A percentile compares a stretch with the other conserved stretches of the same genome.
Conservation (phyloP, 495 filamentous ascomycete species). For the Talaromyces proteolyticus region DNA sequence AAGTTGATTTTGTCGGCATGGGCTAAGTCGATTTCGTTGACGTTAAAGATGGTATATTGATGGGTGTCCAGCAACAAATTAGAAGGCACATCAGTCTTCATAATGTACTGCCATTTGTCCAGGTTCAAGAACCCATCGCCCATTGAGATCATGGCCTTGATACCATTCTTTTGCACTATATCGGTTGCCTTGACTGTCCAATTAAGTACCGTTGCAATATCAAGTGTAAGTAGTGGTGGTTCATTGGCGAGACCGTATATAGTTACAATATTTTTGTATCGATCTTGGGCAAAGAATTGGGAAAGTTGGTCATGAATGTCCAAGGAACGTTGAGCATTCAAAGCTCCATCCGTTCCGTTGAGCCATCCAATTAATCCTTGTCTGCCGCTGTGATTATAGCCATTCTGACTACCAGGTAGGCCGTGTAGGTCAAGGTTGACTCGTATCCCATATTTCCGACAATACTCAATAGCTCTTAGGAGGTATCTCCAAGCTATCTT, state of each 20-base stretch:
- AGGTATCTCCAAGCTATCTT: slow-evolving; percentile 92
- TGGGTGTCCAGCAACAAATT: slow-evolving; percentile 81
- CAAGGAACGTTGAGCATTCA: slow-evolving; percentile 70
- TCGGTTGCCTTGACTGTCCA: slow-evolving; percentile 64
- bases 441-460: slow-evolving; percentile 85
- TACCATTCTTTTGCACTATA: slow-evolving; percentile 63
- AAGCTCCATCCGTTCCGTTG: slow-evolving; percentile 57
- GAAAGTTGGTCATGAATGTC: slow-evolving; percentile 76
- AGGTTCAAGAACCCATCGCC: slow-evolving; percentile 84
- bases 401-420: slow-evolving; percentile 79
- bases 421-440: slow-evolving; percentile 94
- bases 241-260: slow-evolving; percentile 89
- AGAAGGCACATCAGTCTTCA: slow-evolving; percentile 45
- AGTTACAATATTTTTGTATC: slow-evolving; percentile 76
- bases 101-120: slow-evolving; percentile 67
- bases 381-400: slow-evolving; percentile 83
- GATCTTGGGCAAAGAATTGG: slow-evolving; percentile 76
- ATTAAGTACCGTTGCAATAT: slow-evolving; percentile 50
- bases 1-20: slow-evolving; percentile 74
- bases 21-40: slow-evolving; percentile 61
- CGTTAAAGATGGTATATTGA: slow-evolving; percentile 89
- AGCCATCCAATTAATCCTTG: slow-evolving; percentile 71
- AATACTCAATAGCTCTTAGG: slow-evolving; percentile 85
- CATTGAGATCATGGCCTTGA: slow-evolving; percentile 62
- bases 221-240: slow-evolving; percentile 67